Base-by-base conservation (phyloP, 768 basidiomycete species). In the Candolleomyces efflorescens region DNA sequence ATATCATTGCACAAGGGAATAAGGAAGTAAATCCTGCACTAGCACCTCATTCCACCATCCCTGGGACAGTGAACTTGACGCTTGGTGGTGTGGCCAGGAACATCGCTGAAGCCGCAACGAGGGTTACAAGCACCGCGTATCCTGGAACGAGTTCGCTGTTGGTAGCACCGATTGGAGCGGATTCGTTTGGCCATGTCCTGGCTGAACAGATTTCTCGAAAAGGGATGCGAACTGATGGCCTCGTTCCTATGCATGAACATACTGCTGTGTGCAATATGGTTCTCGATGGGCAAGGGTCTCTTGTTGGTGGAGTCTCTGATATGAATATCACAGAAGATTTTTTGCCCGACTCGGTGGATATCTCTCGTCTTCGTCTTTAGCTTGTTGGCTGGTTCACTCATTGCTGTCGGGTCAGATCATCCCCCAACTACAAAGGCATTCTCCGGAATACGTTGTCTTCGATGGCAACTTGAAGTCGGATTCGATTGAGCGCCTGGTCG, bases 1-100 rank as follows among this genome's bases (percentile, higher is more conserved):
- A 99, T 67, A 82, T 99, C 58, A 90, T 90, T 6, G 82, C 92
- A 20, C 77, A 80, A 53, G 69, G 73, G 26, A 47, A 65, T 37
- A 56, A 69, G 15, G 66, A 73, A 20, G 65, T 67, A 1, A 65
- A 72, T 32, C 63, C 78, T 36, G 68, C 74, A n/a, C 69, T 78
- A 18, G 68, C 67, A 7, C 60, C 53, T 12, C 78, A 85, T 56
- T 90, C 93, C 0, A 98, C 95, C 0, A 81, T 81, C 11, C 93
- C 94, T 0, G 97, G 97, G 10, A 75, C 68, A 12, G 83, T 98
- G 23, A 73, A 77, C 15, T 59, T 95, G 39, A 81, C 88, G 0
- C 74, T 91, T 5, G 96, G 96, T 1, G 96, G 96, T 26, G 96
- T 99, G 13, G 94, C 83, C 0, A 86, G 95, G n/a, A 99, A 99